A percentile compares a stretch with the other conserved stretches of the same genome.
Conservation (phyloP, 352 stramenopile species). For the Phytophthora cactorum region DNA sequence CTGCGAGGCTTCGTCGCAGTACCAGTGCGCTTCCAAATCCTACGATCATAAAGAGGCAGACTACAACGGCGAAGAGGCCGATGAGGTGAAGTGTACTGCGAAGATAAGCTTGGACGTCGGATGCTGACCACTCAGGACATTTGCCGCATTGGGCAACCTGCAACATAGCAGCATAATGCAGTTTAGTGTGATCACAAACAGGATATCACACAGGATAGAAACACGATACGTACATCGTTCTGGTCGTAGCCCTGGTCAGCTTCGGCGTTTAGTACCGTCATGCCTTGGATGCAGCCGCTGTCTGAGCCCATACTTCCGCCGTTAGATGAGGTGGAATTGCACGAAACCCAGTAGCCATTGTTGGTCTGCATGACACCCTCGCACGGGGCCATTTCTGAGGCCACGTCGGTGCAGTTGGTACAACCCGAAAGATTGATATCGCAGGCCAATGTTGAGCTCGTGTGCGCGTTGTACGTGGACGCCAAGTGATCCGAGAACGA, state of each 20-base stretch:
- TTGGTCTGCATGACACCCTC: constrained; percentile 45
- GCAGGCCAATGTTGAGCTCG: constrained; percentile 62
- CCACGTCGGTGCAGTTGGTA: constrained; percentile 71
- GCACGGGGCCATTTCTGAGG: constrained; percentile 38
- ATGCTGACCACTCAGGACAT: constrained; percentile 79
- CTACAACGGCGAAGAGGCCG: constrained; percentile 67
- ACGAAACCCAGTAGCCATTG: constrained; percentile 55
- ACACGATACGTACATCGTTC: constrained; percentile 60
- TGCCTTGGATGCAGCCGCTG: constrained; percentile 49
- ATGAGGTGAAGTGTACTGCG: constrained; percentile 67
- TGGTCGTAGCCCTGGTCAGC: constrained; percentile 62
- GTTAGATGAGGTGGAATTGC: constrained; percentile 24
- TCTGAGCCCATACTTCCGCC: constrained; percentile 11
- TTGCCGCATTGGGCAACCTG: constrained; percentile 75
- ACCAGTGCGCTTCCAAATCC: constrained; percentile 74
- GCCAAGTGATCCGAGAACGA: constrained; percentile 67
- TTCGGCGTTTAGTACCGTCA: constrained; percentile 58
- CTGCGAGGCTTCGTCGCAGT: constrained; percentile 71
- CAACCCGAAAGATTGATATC: constrained; percentile 70
- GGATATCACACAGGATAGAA: not conserved
- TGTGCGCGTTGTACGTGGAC: constrained; percentile 54
- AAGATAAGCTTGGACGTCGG: constrained; percentile 75
- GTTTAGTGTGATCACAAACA: not conserved
- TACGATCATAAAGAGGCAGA: constrained; percentile 81
- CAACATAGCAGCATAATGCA: constrained; percentile 9